Conservation (phyloP, 345 rosid genomes). For the Erysimum cheiranthoides region DNA sequence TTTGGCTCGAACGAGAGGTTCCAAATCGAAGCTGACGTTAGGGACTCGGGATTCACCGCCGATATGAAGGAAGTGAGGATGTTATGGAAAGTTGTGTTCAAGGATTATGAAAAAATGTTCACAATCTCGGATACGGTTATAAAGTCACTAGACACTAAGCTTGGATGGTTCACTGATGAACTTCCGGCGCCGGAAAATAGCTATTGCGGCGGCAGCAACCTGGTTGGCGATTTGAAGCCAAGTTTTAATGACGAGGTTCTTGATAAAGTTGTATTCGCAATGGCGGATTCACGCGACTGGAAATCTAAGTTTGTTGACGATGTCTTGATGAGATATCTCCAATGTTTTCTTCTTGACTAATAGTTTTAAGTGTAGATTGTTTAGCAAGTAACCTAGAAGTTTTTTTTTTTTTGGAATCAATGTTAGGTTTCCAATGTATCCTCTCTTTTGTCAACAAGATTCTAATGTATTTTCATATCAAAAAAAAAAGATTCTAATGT, state of each 20-base stretch:
- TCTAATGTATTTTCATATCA: no score
- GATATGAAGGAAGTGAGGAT: conserved; percentile 16
- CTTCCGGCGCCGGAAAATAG: conserved; percentile 4
- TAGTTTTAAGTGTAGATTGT: neutral
- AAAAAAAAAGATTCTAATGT: no score
- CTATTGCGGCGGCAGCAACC: neutral
- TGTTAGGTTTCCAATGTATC: neutral
- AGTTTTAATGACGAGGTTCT: conserved; percentile 21
- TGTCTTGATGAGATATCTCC: conserved; percentile 26
- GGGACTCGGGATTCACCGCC: neutral
- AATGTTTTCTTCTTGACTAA: conserved; percentile 21
- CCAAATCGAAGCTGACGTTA: conserved; percentile 30
- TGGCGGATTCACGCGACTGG: neutral
- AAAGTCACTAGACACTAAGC: conserved; percentile 7
- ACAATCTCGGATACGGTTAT: neutral
- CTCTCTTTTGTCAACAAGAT: no score
- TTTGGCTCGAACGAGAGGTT: conserved; percentile 17
- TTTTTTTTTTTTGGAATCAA: neutral
- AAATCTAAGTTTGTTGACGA: conserved; percentile 6
- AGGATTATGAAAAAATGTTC: neutral
- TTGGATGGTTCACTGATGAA: conserved; percentile 29
- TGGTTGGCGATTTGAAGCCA: conserved; percentile 19
- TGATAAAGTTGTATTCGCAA: conserved; percentile 18
- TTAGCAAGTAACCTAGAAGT: conserved; percentile 22
- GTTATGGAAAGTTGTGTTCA: conserved; percentile 21